These are phyloP conservation scores for Trypanosomatidae sp. DNA, from an alignment of 208 protist species.

Conservation along the genomic window DNA sequence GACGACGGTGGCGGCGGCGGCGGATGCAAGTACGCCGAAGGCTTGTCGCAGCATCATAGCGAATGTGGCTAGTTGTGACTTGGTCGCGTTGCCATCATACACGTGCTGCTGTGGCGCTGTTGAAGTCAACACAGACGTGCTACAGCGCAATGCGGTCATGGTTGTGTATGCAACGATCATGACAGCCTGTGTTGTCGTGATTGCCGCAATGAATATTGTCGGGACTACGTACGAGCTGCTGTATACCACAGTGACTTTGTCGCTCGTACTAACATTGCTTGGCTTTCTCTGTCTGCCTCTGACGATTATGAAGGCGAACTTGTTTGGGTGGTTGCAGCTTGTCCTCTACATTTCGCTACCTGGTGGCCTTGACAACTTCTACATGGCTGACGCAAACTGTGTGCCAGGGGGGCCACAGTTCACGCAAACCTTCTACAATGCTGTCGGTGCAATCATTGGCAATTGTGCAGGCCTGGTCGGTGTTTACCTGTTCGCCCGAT, in stretches of 20 bases:
- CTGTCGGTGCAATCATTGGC: constrained; percentile 18
- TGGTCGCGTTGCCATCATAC: constrained; percentile 1
- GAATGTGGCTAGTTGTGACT: not conserved
- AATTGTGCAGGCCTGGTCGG: constrained; percentile 14
- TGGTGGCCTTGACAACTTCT: constrained; percentile 34
- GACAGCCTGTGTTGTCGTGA: constrained; percentile 11
- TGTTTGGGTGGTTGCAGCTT: constrained; percentile 22
- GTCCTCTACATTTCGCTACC: constrained; percentile 22
- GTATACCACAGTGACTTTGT: constrained; percentile 11
- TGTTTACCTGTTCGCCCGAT: constrained; percentile 19
- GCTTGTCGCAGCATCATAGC: too few relatives aligned
- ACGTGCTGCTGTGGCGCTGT: constrained; percentile 5
- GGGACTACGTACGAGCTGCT: constrained; percentile 14
- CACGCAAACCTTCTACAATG: constrained; percentile 27
- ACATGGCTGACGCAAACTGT: constrained; percentile 14
- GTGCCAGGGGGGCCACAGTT: constrained; percentile 32
- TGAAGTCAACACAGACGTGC: constrained; percentile 12
- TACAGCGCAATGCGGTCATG: constrained; percentile 8
- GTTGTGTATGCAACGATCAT: constrained; percentile 18
- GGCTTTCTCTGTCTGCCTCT: constrained; percentile 28
- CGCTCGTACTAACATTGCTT: constrained; percentile 12
- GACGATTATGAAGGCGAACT: constrained; percentile 27
- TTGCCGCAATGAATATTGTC: constrained; percentile 14
- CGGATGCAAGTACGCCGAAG: not conserved
- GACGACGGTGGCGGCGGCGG: not conserved